These are phyloP conservation scores for Gyromitra esculenta DNA, from an alignment of 2,329 filamentous ascomycete genomes.

Conservation along the genomic window DNA sequence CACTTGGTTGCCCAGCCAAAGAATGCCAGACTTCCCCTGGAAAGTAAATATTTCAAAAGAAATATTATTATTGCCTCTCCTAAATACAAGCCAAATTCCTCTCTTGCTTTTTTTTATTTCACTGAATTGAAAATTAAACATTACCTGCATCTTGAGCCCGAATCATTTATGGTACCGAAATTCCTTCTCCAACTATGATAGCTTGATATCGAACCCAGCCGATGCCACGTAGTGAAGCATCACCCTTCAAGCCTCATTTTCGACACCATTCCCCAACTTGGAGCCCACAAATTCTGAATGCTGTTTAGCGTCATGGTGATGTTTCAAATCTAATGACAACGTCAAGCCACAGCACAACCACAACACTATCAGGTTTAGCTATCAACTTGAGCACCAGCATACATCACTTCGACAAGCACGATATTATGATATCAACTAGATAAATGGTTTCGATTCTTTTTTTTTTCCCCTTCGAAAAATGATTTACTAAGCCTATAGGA, in stretches of 20 bases:
- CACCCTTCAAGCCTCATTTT: neutral
- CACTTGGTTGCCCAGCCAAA: neutral
- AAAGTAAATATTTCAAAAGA: neutral
- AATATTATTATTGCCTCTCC: neutral
- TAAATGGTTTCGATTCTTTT: neutral
- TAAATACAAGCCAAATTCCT: neutral
- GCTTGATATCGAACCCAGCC: slow-evolving; percentile 5
- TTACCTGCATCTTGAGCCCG: neutral
- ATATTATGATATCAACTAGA: slow-evolving; percentile 9
- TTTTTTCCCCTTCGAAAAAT: neutral
- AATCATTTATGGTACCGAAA: neutral
- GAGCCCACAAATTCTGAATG: neutral
- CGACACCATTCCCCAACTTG: neutral
- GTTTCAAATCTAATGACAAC: neutral
- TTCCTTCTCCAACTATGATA: neutral
- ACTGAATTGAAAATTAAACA: slow-evolving; percentile 8
- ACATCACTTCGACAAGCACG: neutral
- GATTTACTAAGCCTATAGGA: neutral
- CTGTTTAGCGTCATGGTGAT: neutral
- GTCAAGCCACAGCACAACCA: neutral
- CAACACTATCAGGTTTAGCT: neutral
- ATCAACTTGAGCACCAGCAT: neutral
- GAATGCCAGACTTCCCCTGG: neutral
- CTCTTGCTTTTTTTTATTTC: neutral
- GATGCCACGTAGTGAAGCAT: slow-evolving; percentile 8